Evolutionary conservation across 2,329 filamentous ascomycete genomes (phyloP).

Genomic region (Aspergillus ochraceoroseus): DNA sequence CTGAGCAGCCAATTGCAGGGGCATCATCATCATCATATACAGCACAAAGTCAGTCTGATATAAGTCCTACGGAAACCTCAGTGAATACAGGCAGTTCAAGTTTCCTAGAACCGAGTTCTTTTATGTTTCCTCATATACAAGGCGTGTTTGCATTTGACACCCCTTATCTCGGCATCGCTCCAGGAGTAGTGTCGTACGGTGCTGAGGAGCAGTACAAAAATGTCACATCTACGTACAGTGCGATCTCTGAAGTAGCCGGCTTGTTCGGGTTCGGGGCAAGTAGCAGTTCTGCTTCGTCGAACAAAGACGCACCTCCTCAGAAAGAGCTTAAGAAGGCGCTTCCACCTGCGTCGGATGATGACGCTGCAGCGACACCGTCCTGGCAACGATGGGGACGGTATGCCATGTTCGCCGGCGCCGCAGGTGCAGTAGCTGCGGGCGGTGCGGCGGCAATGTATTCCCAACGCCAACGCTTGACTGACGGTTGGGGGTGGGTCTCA

Average conservation of each 20-base stretch:
- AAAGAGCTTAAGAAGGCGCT: conserved; percentile 22
- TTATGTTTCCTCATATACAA: conserved; percentile 93
- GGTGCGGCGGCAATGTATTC: conserved; percentile 81
- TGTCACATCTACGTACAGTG: conserved; percentile 65
- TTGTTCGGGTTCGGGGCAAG: conserved; percentile 61
- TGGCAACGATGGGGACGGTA: conserved; percentile 83
- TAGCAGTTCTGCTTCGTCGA: conserved; percentile 19
- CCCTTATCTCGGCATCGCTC: conserved; percentile 61
- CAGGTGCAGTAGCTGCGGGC: conserved; percentile 72
- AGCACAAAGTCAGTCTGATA: conserved; percentile 12
- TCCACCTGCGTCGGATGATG: conserved; percentile 34
- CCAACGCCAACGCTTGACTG: conserved; percentile 72
- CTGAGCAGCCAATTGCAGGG: conserved; percentile 56
- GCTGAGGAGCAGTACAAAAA: conserved; percentile 82
- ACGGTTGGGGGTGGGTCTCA: conserved; percentile 74
- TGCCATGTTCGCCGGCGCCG: conserved; percentile 78
- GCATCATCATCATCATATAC: conserved; percentile 28
- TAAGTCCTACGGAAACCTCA: conserved; percentile 2
- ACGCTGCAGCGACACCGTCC: conserved; percentile 45
- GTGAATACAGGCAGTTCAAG: conserved; percentile 16
- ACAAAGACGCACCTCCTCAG: conserved; percentile 11
- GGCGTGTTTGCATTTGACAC: conserved; percentile 92
- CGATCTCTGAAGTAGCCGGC: conserved; percentile 58
- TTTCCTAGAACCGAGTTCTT: conserved; percentile 35
- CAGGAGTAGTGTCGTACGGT: conserved; percentile 48